Evolutionary conservation across 2,329 filamentous ascomycete species (phyloP).

Genomic region (Colletotrichum sp.): DNA sequence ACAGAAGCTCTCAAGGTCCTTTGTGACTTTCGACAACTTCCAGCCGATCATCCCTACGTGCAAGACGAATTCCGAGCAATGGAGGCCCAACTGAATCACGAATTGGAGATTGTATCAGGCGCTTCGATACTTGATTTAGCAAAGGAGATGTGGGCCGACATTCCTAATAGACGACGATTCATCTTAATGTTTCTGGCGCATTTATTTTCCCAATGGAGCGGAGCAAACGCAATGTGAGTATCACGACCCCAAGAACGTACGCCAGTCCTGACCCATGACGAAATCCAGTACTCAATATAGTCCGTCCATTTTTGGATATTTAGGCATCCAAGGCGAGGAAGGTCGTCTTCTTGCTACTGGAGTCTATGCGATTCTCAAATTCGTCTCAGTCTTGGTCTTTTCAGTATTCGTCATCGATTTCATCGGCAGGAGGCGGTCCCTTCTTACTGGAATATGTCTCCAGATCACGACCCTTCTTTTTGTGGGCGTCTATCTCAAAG

Average conservation of each 20-base stretch:
- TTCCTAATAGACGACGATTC: conserved; percentile 32
- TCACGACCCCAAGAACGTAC: neutral
- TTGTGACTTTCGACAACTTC: conserved; percentile 26
- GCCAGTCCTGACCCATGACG: neutral
- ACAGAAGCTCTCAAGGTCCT: conserved; percentile 24
- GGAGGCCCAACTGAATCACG: conserved; percentile 34
- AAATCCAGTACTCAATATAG: conserved; percentile 27
- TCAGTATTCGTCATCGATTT: conserved; percentile 34
- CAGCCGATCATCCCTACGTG: conserved; percentile 31
- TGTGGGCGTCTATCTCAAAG: conserved; percentile 32
- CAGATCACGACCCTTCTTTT: conserved; percentile 34
- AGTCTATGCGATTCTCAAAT: conserved; percentile 30
- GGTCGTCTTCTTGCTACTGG: conserved; percentile 29
- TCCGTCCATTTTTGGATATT: conserved; percentile 32
- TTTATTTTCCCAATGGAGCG: conserved; percentile 30
- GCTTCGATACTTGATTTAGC: conserved; percentile 31
- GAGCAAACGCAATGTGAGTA: conserved; percentile 29
- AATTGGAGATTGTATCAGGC: conserved; percentile 36
- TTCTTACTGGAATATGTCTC: conserved; percentile 35
- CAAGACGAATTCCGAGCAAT: conserved; percentile 31
- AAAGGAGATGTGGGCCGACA: conserved; percentile 34
- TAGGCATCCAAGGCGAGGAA: conserved; percentile 27
- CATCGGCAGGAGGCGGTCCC: conserved; percentile 33
- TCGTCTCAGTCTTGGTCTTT: conserved; percentile 30
- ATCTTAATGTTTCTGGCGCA: conserved; percentile 33